Conservation (phyloP, 805 yeast species). For the Henningerozyma blattae region DNA sequence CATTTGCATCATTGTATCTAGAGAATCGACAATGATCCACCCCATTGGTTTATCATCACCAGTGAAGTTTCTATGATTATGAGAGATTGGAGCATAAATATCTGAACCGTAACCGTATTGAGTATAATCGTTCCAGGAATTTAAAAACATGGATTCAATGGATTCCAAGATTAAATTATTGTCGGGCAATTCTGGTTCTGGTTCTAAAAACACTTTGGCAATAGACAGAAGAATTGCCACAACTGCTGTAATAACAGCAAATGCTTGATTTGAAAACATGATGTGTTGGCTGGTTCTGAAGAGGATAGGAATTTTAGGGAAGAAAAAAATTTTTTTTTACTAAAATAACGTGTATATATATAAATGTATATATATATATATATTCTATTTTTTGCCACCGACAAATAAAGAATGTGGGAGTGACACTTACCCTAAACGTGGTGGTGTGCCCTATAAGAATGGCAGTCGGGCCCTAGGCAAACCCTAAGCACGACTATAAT, state of each 20-base stretch:
- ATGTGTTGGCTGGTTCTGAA: too few species aligned
- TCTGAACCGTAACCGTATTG: conserved; percentile 78
- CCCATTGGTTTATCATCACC: conserved; percentile 58
- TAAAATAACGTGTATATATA: too few species aligned
- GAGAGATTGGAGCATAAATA: conserved; percentile 56
- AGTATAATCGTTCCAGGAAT: conserved; percentile 69
- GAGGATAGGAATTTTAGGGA: too few species aligned
- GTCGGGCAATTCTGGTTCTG: not conserved
- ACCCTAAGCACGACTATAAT: too few species aligned
- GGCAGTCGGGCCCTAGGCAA: too few species aligned
- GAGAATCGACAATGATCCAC: conserved; percentile 83
- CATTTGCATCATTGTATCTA: conserved; percentile 78
- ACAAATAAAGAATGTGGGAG: too few species aligned
- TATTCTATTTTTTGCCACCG: too few species aligned
- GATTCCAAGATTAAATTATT: conserved; percentile 23
- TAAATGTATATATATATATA: too few species aligned
- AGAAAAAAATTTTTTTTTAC: too few species aligned
- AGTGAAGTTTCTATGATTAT: conserved; percentile 62
- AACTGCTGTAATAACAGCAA: conserved; percentile 3
- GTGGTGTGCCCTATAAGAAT: too few species aligned
- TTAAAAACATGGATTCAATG: conserved; percentile 57
- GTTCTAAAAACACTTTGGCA: conserved; percentile 1
- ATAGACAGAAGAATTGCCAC: conserved; percentile 4
- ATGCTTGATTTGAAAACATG: not conserved
- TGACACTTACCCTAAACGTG: too few species aligned